Evolutionary conservation across 1,284 basidiomycete genomes (phyloP).

Genomic region (Boletus sp.): DNA sequence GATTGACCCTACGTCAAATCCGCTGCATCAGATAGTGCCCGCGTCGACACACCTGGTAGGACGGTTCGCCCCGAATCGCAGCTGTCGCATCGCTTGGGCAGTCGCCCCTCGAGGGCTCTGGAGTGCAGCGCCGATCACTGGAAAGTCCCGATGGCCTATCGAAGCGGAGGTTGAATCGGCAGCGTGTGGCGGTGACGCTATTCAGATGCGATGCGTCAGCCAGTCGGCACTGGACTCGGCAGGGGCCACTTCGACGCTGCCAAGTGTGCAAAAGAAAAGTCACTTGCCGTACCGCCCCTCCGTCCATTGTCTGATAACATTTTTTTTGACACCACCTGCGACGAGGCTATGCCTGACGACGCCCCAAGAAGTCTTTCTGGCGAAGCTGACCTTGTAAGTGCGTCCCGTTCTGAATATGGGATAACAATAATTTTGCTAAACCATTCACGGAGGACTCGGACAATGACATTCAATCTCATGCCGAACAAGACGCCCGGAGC

Average conservation of each 20-base stretch:
- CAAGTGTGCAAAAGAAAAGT: no score
- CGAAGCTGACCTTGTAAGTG: conserved; percentile 26
- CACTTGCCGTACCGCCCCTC: no score
- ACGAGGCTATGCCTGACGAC: conserved; percentile 28
- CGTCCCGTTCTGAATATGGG: conserved; percentile 14
- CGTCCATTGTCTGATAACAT: not conserved
- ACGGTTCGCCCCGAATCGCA: no score
- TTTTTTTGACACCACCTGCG: not conserved
- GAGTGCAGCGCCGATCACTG: conserved; percentile 1
- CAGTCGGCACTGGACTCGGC: conserved; percentile 10
- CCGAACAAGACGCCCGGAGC: conserved; percentile 34
- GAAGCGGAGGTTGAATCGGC: conserved; percentile 3
- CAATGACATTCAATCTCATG: conserved; percentile 54
- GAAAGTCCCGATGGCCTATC: no score
- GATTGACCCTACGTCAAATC: not conserved
- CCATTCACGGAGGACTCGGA: conserved; percentile 53
- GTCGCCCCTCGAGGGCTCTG: not conserved
- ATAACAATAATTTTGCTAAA: conserved; percentile 14
- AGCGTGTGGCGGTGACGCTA: conserved; percentile 13
- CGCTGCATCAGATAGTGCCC: not conserved
- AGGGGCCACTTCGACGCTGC: conserved; percentile 3
- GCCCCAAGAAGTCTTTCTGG: conserved; percentile 28
- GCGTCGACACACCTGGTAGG: not conserved
- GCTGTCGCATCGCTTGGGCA: not conserved
- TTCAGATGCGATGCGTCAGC: conserved; percentile 19